Evolutionary conservation across 2,329 filamentous ascomycete genomes (phyloP), one percentile per base, ranked within the genome.

Genomic region (Volutella citrinella): DNA sequence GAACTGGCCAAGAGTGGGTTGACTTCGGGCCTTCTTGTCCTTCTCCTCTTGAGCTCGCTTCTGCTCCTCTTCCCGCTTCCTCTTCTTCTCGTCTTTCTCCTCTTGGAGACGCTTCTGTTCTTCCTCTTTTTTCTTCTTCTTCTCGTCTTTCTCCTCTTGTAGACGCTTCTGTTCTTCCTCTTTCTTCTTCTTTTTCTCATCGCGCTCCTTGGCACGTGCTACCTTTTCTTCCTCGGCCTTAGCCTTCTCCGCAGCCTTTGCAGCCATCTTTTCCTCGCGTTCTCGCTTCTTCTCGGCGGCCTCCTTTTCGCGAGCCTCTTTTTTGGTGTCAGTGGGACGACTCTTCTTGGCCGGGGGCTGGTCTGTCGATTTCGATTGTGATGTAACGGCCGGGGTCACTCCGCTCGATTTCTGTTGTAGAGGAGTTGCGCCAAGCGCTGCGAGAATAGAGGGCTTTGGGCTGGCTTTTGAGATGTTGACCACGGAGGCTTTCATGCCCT

Each of bases 1-100:
- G 52, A 76, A 73, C 24, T 53, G 60, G 27, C 60, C 66, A 11
- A 77, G 62, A 39, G 56, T 68, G 48, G 60, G 61, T 57, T 70
- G 74, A 32, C 59, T 68, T 11, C 66, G 59, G n/a, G 66, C 64
- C 52, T 70, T 75, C 46, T 66, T 76, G 16, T 70, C 67, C 48
- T 72, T 69, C 28, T 66, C 64, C 21, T 66, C 60, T 40, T 63
- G 56, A 3, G 55, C 29, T 29, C 55, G 58, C 26, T 61, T 50
- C 27, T 63, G 51, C 33, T 71, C 69, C 25, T 74, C 70, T 24
- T 76, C 72, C 49, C 70, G 73, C 46, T 64, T 69, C 9, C 52
- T 72, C 74, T 40, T 65, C 65, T 11, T 65, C 63, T 10, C 59
- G 61, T 22, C 20, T 41, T 72, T 67, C 27, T 65, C 59, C 0